phyloP scores from a whole-genome alignment of 805 yeast species.

The Lipomyces orientalis region DNA sequence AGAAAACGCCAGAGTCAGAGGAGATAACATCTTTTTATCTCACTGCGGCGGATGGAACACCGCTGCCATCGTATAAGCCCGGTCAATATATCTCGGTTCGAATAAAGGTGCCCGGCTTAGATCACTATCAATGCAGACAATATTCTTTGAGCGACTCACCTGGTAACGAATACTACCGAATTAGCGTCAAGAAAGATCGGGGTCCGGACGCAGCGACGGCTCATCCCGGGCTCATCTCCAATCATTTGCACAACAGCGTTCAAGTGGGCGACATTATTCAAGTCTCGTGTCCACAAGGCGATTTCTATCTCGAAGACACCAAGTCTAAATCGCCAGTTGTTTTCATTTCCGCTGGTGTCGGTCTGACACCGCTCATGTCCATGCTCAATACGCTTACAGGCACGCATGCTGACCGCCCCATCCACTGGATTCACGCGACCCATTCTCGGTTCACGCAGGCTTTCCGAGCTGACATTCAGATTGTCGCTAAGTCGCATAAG shows the following conservation, averaged over 20 bases:
- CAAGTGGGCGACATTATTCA: conserved; percentile 10
- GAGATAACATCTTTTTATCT: conserved; percentile 61
- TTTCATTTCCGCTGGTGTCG: conserved; percentile 15
- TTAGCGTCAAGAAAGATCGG: conserved; percentile 3
- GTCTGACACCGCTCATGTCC: conserved; percentile 16
- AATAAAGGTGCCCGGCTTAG: neutral
- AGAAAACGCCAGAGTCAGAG: conserved; percentile 52
- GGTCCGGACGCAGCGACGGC: neutral
- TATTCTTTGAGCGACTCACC: conserved; percentile 14
- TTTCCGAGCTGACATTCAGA: too few relatives aligned
- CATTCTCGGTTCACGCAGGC: too few relatives aligned
- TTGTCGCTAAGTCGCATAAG: neutral
- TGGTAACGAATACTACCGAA: conserved; percentile 6
- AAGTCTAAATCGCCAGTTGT: neutral
- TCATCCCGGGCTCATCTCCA: conserved; percentile 11
- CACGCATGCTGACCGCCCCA: too few relatives aligned
- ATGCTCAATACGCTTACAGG: conserved; percentile 1
- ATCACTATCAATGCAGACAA: conserved; percentile 6
- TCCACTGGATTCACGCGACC: too few relatives aligned
- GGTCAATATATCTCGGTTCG: conserved; percentile 53
- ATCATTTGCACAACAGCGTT: conserved; percentile 9
- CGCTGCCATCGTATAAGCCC: conserved; percentile 43
- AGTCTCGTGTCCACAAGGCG: conserved; percentile 5
- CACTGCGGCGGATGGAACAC: conserved; percentile 51
- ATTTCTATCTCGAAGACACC: neutral